A percentile compares a stretch with the other conserved stretches of the same genome.
Evolutionary conservation across 2,329 filamentous ascomycete genomes (phyloP).

Genomic region (Cladophialophora exuberans): DNA sequence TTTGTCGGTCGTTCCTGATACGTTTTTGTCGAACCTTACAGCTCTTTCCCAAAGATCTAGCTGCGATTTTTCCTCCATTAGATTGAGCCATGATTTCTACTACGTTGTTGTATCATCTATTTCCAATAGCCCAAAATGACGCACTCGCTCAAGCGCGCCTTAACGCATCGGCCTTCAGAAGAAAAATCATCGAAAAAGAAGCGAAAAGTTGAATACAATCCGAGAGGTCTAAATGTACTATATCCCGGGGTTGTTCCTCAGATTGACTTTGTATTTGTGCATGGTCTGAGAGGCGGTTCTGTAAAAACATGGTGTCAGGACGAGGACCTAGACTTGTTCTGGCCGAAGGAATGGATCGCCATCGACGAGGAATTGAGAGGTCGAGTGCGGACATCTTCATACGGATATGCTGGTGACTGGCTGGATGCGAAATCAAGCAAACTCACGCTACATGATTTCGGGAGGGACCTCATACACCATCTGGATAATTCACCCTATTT

Average conservation of each 20-base stretch:
- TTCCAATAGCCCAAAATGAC: too few species aligned
- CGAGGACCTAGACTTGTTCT: background rate
- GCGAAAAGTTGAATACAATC: background rate
- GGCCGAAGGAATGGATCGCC: constrained; percentile 6
- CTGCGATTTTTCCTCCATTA: too few species aligned
- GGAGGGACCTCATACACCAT: background rate
- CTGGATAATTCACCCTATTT: constrained; percentile 5
- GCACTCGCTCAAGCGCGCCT: too few species aligned
- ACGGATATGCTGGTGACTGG: constrained; percentile 5
- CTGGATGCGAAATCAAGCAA: background rate
- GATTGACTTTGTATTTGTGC: constrained; percentile 8
- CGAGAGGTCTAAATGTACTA: background rate
- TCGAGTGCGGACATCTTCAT: background rate
- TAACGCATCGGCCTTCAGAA: background rate
- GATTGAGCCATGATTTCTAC: too few species aligned
- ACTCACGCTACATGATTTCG: background rate
- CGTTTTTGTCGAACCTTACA: too few species aligned
- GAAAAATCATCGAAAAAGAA: background rate
- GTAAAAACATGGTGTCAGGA: background rate
- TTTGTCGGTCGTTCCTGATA: too few species aligned
- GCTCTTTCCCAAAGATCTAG: too few species aligned
- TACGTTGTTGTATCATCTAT: too few species aligned
- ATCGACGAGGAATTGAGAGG: background rate
- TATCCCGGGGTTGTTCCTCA: background rate
- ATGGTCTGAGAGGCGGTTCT: constrained; percentile 2